Base-by-base conservation (phyloP, 1,284 basidiomycete species). In the Pseudozyma thailandica region DNA sequence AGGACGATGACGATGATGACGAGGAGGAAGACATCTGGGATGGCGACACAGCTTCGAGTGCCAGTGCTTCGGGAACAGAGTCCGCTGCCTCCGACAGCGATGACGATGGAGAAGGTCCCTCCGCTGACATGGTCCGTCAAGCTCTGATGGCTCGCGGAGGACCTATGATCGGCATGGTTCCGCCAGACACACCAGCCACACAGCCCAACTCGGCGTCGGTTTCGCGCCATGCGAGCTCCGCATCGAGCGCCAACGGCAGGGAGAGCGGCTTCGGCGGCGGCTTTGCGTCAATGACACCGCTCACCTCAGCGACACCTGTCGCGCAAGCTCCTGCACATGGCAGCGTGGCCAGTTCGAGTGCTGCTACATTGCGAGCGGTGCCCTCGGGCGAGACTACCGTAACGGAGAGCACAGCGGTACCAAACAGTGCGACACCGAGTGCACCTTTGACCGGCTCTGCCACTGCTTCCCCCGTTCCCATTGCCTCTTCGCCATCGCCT, bases 1-100 rank as follows among this genome's bases (percentile, higher is more conserved):
- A 81, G 39, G 79, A 81, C 25, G 79, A 80, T 15, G 78, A 81
- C 23, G 78, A 77, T 23, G 79, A 80, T 37, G 80, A 80, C 50
- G 75, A 78, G 9, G 77, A 76, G 25, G 74, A 68, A 2, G 78
- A 75, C 20, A 56, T 59, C 3, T 68, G 70, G 64, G 70, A 68
- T 16, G 64, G 64, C 27, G 56, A 52, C 49, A 68, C 53, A 0
- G 64, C 64, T 10, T 68, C 70, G 12, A 72, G 64, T 20, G 64
- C 63, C 30, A 69, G 63, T 12, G 55, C 44, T 3, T 62, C 64
- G 16, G 70, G 56, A 4, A 61, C 56, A 6, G 70, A 69, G 28
- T 63, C 59, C 6, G 70, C 50, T 4, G 64, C 57, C 2, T 64
- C 64, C 28, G 64, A 59, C 45, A 64, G 70, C 47, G 68, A 71